Conservation (phyloP, 2,329 filamentous ascomycete species). For the Fusarium fracticaudum region DNA sequence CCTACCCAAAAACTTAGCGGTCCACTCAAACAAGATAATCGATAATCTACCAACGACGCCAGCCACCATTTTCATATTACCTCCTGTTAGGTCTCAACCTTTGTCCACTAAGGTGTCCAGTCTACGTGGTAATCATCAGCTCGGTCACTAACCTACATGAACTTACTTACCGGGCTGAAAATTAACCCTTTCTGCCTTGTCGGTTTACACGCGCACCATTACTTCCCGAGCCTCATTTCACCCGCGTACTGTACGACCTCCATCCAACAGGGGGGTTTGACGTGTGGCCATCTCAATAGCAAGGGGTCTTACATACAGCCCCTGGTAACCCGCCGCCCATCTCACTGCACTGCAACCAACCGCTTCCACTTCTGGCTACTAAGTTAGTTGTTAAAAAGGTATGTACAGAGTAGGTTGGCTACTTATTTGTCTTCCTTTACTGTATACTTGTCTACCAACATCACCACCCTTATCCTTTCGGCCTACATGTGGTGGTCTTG, state of each 20-base stretch:
- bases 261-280: constrained; percentile 7
- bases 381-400: constrained; percentile 10
- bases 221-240: constrained; percentile 20
- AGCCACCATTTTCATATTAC: background rate
- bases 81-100: background rate
- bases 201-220: constrained; percentile 15
- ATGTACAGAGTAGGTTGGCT: background rate
- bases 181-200: constrained; percentile 17
- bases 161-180: background rate
- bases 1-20: background rate
- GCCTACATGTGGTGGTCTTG: constrained; percentile 3
- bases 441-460: background rate
- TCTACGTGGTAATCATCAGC: background rate
- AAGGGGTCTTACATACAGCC: constrained; percentile 22
- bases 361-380: background rate
- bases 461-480: background rate
- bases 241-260: constrained; percentile 6
- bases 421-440: background rate
- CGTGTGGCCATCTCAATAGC: constrained; percentile 2
- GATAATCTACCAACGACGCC: background rate
- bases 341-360: constrained; percentile 9
- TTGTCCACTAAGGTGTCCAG: background rate
- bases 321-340: background rate
- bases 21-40: background rate
- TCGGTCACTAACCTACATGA: background rate